Conservation (phyloP, 768 basidiomycete species). For the Russula earlei region DNA sequence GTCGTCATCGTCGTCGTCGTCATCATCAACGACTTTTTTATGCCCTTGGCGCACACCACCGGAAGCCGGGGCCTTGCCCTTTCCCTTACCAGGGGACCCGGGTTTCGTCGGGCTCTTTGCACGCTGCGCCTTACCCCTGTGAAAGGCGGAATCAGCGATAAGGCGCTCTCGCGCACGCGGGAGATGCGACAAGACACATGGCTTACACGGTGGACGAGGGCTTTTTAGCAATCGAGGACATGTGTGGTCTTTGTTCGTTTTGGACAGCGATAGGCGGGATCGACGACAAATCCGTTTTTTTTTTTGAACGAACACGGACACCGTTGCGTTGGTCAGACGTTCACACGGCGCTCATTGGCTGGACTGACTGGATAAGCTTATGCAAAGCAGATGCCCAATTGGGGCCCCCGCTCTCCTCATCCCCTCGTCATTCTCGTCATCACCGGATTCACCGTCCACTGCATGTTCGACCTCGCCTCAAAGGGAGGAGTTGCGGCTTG, state of each 20-base stretch:
- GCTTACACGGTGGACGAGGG: not conserved
- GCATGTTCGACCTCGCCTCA: no score
- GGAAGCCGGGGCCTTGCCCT: constrained; percentile 10
- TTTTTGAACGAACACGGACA: not conserved
- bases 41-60: not conserved
- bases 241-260: not conserved
- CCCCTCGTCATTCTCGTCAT: no score
- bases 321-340: not conserved
- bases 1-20: constrained; percentile 27
- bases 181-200: not conserved
- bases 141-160: not conserved
- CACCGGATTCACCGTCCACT: no score
- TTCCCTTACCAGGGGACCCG: constrained; percentile 8
- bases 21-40: constrained; percentile 22
- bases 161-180: not conserved
- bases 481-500: no score
- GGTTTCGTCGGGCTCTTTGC: constrained; percentile 9
- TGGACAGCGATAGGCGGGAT: not conserved
- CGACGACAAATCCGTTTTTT: not conserved
- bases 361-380: no score
- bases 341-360: constrained; percentile 3
- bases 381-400: no score
- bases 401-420: no score
- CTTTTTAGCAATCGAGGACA: not conserved
- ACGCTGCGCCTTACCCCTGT: constrained; percentile 1